A percentile compares a stretch with the other conserved stretches of the same genome.
Evolutionary conservation across 352 stramenopile genomes (phyloP).

Genomic region (Pythium dissimile): DNA sequence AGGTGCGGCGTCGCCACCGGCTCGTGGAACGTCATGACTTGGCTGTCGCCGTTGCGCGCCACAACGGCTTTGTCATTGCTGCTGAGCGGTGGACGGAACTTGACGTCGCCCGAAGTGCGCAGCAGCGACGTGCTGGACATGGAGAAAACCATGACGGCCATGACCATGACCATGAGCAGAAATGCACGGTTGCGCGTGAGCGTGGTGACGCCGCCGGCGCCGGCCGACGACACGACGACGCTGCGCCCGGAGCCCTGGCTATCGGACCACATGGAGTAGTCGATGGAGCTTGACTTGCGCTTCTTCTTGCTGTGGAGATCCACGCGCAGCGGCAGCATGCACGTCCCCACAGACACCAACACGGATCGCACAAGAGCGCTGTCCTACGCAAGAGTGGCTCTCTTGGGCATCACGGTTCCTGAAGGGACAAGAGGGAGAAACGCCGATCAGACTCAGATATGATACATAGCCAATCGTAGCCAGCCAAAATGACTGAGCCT

Average conservation of each 20-base stretch:
- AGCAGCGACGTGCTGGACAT: conserved; percentile 49
- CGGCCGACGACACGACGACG: conserved; percentile 17
- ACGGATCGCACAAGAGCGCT: background rate
- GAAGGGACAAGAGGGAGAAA: conserved; percentile 4
- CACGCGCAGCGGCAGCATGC: conserved; percentile 41
- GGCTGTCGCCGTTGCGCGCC: conserved; percentile 10
- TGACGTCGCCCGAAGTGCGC: conserved; percentile 3
- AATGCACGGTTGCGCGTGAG: conserved; percentile 51
- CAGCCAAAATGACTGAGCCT: conserved; percentile 4
- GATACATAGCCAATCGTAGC: conserved; percentile 15
- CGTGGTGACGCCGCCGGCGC: conserved; percentile 30
- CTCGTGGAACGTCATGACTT: conserved; percentile 23
- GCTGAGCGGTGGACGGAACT: conserved; percentile 5
- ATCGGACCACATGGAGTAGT: conserved; percentile 58
- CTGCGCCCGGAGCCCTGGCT: conserved; percentile 23
- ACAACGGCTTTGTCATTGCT: conserved; percentile 13
- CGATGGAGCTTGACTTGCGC: conserved; percentile 74
- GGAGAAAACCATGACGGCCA: conserved; percentile 57
- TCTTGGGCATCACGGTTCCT: background rate
- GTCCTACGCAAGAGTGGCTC: conserved; percentile 4
- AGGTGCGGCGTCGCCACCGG: conserved; percentile 2
- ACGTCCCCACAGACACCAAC: conserved; percentile 3
- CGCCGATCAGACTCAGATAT: conserved; percentile 9
- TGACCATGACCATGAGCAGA: conserved; percentile 42
- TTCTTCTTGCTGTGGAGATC: conserved; percentile 55